phyloP scores from a whole-genome alignment of 345 rosid species.

The Abelmoschus esculentus region DNA sequence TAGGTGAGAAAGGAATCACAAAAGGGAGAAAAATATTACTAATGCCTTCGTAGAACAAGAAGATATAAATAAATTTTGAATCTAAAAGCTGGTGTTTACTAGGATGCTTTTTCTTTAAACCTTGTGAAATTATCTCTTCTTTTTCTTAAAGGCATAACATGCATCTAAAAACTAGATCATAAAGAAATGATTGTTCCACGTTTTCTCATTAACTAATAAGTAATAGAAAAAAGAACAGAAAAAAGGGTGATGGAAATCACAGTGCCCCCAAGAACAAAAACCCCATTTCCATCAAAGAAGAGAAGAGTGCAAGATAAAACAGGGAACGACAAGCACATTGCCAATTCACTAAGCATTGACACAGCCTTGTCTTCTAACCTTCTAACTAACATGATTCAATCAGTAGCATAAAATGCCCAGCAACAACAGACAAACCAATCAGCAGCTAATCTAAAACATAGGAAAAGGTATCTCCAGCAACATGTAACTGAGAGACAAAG shows the following conservation, averaged over 20 bases:
- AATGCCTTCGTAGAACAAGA: neutral
- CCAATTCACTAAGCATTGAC: neutral
- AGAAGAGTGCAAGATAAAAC: neutral
- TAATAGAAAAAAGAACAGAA: neutral
- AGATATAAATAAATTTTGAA: neutral
- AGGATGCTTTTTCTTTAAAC: too few relatives aligned
- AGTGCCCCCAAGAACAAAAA: neutral
- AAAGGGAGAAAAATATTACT: neutral
- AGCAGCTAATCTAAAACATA: neutral
- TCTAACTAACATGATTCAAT: constrained; percentile 1
- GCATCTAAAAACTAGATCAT: too few relatives aligned
- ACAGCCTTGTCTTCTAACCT: neutral
- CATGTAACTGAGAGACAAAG: neutral
- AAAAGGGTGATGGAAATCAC: neutral
- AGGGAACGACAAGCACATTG: neutral
- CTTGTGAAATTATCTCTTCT: too few relatives aligned
- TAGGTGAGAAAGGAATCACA: constrained; percentile 14
- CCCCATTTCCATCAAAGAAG: neutral
- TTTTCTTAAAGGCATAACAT: too few relatives aligned
- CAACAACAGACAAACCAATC: neutral
- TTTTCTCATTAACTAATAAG: neutral
- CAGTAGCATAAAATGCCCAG: neutral
- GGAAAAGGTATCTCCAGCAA: neutral
- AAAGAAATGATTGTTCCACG: neutral
- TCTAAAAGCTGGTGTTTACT: too few relatives aligned